Evolutionary conservation across 2,329 filamentous ascomycete species (phyloP).

Genomic region (Aspergillus latus): DNA sequence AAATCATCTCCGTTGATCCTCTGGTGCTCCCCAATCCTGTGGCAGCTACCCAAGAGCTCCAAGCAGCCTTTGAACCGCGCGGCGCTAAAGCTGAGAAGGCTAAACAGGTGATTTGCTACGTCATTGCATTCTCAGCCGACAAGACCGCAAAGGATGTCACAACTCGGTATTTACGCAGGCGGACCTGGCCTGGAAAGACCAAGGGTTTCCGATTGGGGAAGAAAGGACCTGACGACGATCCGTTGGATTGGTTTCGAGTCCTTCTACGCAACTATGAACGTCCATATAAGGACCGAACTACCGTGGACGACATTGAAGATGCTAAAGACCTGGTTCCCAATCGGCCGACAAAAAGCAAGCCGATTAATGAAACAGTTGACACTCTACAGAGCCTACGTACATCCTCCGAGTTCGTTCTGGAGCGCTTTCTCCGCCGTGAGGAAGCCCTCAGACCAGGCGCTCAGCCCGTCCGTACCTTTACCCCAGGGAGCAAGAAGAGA

Average conservation of each 20-base stretch:
- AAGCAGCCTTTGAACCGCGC: conserved; percentile 76
- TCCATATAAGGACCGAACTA: conserved; percentile 56
- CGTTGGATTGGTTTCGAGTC: conserved; percentile 81
- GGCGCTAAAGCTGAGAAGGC: conserved; percentile 80
- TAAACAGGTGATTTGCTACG: conserved; percentile 87
- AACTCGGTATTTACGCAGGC: conserved; percentile 80
- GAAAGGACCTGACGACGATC: conserved; percentile 41
- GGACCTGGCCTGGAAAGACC: conserved; percentile 80
- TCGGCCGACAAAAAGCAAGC: conserved; percentile 64
- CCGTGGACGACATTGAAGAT: conserved; percentile 78
- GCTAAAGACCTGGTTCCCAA: conserved; percentile 71
- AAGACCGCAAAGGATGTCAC: conserved; percentile 94
- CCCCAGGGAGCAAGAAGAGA: conserved; percentile 63
- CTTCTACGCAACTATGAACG: conserved; percentile 73
- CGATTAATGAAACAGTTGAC: conserved; percentile 68
- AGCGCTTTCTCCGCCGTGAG: conserved; percentile 84
- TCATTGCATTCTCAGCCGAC: conserved; percentile 78
- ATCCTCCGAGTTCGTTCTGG: conserved; percentile 80
- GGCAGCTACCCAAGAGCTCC: conserved; percentile 69
- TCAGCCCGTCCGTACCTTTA: conserved; percentile 71
- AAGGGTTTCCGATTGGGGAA: conserved; percentile 87
- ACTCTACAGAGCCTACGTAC: conserved; percentile 87
- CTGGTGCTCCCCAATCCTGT: conserved; percentile 65
- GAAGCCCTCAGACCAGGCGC: conserved; percentile 76
- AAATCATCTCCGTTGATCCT: conserved; percentile 75